These are phyloP conservation scores for Hygrophoropsis aurantiaca DNA, from an alignment of 768 basidiomycete genomes.

Conservation along the genomic window DNA sequence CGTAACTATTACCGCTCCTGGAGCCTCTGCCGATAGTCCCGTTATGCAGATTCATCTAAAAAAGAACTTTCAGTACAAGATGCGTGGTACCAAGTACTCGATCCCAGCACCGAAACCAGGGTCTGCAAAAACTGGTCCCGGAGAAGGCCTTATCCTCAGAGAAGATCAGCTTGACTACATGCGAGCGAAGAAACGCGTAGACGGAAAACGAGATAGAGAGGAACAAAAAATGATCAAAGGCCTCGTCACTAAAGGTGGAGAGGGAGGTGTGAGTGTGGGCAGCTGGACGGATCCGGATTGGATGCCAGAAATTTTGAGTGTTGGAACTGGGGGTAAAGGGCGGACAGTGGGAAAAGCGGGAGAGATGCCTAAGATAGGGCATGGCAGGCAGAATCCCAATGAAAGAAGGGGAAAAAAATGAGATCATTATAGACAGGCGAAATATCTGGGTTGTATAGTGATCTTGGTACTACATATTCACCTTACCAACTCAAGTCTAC, in stretches of 20 bases:
- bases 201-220: slow-evolving; percentile 73
- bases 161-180: slow-evolving; percentile 92
- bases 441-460: too few species aligned
- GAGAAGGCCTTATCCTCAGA: slow-evolving; percentile 82
- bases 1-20: slow-evolving; percentile 76
- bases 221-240: slow-evolving; percentile 67
- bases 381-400: slow-evolving; percentile 90
- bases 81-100: slow-evolving; percentile 88
- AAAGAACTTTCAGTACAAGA: slow-evolving; percentile 91
- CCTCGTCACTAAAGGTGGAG: slow-evolving; percentile 49
- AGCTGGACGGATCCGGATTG: slow-evolving; percentile 97
- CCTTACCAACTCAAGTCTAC: too few species aligned
- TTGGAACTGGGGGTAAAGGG: slow-evolving; percentile 70
- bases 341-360: slow-evolving; percentile 53
- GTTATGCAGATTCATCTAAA: slow-evolving; percentile 90
- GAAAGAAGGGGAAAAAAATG: slow-evolving; percentile 55
- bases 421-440: slow-evolving; percentile 13
- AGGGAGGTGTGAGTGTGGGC: slow-evolving; percentile 54
- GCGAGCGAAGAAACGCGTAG: slow-evolving; percentile 76
- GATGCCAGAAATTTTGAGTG: slow-evolving; percentile 77
- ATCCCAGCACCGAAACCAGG: slow-evolving; percentile 92
- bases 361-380: slow-evolving; percentile 81
- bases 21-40: slow-evolving; percentile 58
- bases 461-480: too few species aligned
- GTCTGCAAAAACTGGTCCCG: slow-evolving; percentile 77